phyloP scores from a whole-genome alignment of 352 stramenopile genomes.

The Globisporangium yorkense region DNA sequence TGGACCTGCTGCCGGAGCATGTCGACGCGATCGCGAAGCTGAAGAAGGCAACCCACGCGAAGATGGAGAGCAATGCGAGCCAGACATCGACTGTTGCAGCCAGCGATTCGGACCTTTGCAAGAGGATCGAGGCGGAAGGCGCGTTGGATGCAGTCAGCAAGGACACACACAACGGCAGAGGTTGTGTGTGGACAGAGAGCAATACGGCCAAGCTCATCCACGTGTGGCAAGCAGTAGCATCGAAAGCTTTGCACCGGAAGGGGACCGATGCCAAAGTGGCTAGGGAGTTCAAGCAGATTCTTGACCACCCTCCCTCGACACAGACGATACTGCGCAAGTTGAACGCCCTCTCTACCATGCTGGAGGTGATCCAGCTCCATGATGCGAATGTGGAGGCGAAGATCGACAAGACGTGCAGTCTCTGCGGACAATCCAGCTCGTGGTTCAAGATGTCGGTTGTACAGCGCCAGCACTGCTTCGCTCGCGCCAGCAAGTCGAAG shows the following conservation, averaged over 20 bases:
- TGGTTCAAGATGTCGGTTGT: not conserved
- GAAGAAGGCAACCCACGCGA: not conserved
- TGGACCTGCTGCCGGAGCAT: not conserved
- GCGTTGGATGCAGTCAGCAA: not conserved
- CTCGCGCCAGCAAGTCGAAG: not conserved
- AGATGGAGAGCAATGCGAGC: not conserved
- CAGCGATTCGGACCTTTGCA: not conserved
- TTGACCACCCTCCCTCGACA: too few species aligned
- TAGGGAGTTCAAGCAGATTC: not conserved
- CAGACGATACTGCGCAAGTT: not conserved
- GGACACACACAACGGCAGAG: not conserved
- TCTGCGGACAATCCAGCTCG: not conserved
- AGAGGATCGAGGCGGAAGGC: not conserved
- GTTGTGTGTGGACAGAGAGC: not conserved
- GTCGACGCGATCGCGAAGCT: not conserved
- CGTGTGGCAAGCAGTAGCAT: not conserved
- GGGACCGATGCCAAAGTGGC: not conserved
- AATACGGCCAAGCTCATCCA: not conserved
- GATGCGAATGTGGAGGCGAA: not conserved
- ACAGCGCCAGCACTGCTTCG: not conserved
- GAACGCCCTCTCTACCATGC: not conserved
- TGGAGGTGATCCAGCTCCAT: not conserved
- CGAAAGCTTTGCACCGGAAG: not conserved
- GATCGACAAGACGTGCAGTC: not conserved
- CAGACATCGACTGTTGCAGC: not conserved